Evolutionary conservation across 2,329 filamentous ascomycete genomes (phyloP).

Genomic region (Botrytis byssoidea): DNA sequence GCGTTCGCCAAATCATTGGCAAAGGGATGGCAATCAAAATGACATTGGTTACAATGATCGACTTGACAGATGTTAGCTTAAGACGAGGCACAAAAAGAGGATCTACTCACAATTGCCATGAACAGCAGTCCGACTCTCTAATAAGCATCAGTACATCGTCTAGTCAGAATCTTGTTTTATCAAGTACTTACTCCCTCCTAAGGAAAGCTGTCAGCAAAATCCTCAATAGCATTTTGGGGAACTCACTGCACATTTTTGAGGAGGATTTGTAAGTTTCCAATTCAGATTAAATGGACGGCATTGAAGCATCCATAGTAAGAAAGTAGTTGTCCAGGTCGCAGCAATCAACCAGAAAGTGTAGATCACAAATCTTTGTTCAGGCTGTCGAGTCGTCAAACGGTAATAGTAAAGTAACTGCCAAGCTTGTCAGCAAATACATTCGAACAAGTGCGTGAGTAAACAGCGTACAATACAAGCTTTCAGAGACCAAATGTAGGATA

Average conservation of each 20-base stretch:
- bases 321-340: neutral
- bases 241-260: constrained; percentile 17
- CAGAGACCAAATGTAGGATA: constrained; percentile 32
- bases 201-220: neutral
- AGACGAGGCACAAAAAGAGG: neutral
- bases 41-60: constrained; percentile 27
- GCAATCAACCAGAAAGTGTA: neutral
- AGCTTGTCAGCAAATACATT: neutral
- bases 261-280: constrained; percentile 6
- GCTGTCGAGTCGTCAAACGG: constrained; percentile 23
- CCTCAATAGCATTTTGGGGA: neutral
- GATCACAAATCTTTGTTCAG: constrained; percentile 21
- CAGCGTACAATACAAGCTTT: constrained; percentile 33
- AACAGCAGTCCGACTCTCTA: neutral
- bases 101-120: neutral
- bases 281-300: neutral
- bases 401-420: constrained; percentile 30
- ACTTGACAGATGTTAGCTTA: constrained; percentile 14
- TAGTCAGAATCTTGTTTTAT: rapidly evolving
- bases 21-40: constrained; percentile 29
- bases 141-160: neutral
- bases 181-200: constrained; percentile 2
- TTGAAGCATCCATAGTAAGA: neutral
- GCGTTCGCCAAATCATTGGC: constrained; percentile 26
- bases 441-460: no score